phyloP scores from a whole-genome alignment of 345 rosid species.

The Clausena lansium region DNA sequence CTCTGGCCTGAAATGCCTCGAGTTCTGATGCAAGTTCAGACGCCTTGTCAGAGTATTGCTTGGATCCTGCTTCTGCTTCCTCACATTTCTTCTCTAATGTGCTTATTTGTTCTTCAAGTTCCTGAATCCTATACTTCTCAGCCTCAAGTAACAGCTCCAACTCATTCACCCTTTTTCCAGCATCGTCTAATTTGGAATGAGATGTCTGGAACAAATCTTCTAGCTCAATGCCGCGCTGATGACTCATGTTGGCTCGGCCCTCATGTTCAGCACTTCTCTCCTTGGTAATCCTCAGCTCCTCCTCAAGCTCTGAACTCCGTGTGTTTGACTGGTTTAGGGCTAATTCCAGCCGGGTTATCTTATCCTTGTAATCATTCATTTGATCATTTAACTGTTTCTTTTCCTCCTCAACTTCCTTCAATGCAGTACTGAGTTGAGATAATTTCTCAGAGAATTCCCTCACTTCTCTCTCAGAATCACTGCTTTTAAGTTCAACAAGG shows the following conservation, averaged over 20 bases:
- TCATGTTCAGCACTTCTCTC: slow-evolving; percentile 70
- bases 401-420: slow-evolving; percentile 59
- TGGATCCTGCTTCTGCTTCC: slow-evolving; percentile 65
- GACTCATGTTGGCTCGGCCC: slow-evolving; percentile 53
- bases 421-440: slow-evolving; percentile 46
- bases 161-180: slow-evolving; percentile 69
- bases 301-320: slow-evolving; percentile 55
- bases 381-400: slow-evolving; percentile 45
- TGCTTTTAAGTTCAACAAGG: slow-evolving; percentile 47
- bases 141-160: slow-evolving; percentile 88
- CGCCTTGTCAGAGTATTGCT: slow-evolving; percentile 44
- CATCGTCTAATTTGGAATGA: slow-evolving; percentile 66
- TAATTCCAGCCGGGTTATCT: slow-evolving; percentile 50
- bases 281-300: slow-evolving; percentile 45
- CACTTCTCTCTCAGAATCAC: slow-evolving; percentile 55
- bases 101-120: slow-evolving; percentile 79
- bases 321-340: slow-evolving; percentile 46
- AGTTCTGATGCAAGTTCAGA: slow-evolving; percentile 70
- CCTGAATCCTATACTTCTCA: slow-evolving; percentile 85
- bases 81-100: slow-evolving; percentile 62
- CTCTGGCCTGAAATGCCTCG: slow-evolving; percentile 62
- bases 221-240: slow-evolving; percentile 66
- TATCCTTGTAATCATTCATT: slow-evolving; percentile 53
- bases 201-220: slow-evolving; percentile 64
- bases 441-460: slow-evolving; percentile 52